Evolutionary conservation across 75 land plant species (phyloP).

Genomic region (Isoetes taiwanensis): DNA sequence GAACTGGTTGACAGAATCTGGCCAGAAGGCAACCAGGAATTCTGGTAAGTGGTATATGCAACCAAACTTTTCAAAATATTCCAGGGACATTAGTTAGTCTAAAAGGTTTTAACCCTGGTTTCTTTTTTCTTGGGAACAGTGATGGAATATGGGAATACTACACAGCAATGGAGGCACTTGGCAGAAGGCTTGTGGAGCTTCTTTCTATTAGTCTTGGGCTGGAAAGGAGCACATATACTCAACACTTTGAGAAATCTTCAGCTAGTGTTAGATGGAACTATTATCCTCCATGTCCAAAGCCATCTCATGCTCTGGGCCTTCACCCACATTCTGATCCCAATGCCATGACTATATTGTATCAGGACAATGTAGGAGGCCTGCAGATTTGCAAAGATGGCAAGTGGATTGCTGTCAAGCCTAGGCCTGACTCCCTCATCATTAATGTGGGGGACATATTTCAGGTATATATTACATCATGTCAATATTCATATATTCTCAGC

Average conservation of each 20-base stretch:
- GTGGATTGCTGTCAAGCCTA: slow-evolving; percentile 26
- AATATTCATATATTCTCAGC: neutral
- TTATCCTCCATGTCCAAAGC: slow-evolving; percentile 45
- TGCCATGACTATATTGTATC: slow-evolving; percentile 33
- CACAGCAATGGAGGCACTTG: slow-evolving; percentile 10
- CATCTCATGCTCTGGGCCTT: slow-evolving; percentile 28
- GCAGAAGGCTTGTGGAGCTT: slow-evolving; percentile 11
- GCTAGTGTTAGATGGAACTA: slow-evolving; percentile 16
- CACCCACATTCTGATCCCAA: slow-evolving; percentile 35
- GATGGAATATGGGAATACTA: slow-evolving; percentile 10
- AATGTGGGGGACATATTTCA: slow-evolving; percentile 11
- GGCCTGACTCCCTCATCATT: neutral
- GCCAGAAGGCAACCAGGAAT: no score
- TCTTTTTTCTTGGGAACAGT: no score
- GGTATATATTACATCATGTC: neutral
- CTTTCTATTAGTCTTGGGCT: slow-evolving; percentile 24
- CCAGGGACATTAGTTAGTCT: no score
- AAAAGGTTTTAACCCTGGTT: no score
- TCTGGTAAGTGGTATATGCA: no score
- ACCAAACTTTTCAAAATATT: no score
- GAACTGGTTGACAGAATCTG: no score
- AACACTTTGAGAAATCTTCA: slow-evolving; percentile 11
- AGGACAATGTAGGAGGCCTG: slow-evolving; percentile 39
- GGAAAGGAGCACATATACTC: neutral
- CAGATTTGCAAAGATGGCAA: slow-evolving; percentile 25